These are phyloP conservation scores for Eucalyptus leucophloia DNA, from an alignment of 345 rosid species.

Conservation along the genomic window DNA sequence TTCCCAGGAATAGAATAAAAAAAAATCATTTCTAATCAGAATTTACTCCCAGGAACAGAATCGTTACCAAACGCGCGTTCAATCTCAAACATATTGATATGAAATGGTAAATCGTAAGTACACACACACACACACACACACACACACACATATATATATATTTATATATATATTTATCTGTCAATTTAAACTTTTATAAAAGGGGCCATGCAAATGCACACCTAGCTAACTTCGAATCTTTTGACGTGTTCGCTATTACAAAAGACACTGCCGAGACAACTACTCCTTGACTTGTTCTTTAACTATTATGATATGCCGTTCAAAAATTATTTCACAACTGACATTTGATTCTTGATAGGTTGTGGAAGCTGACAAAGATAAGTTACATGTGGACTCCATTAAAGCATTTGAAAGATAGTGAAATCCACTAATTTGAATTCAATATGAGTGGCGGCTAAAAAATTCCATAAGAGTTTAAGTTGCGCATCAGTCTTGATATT, in stretches of 20 bases:
- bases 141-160: too few relatives aligned
- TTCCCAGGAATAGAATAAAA: too few relatives aligned
- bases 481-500: neutral
- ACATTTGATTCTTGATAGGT: neutral
- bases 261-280: neutral
- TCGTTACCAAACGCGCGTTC: neutral
- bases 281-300: neutral
- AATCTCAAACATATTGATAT: neutral
- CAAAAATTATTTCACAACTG: neutral
- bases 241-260: neutral
- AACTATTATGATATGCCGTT: neutral
- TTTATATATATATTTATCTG: fast-evolving
- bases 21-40: too few relatives aligned
- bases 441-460: neutral
- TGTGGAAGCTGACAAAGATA: neutral
- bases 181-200: neutral
- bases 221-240: neutral
- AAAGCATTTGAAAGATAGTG: neutral
- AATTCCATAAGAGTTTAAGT: neutral
- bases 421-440: neutral
- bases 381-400: neutral
- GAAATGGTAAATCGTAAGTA: neutral
- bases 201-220: neutral
- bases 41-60: too few relatives aligned
- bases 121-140: too few relatives aligned